These are phyloP conservation scores for Terana coerulea DNA, from an alignment of 768 basidiomycete species.

Conservation along the genomic window DNA sequence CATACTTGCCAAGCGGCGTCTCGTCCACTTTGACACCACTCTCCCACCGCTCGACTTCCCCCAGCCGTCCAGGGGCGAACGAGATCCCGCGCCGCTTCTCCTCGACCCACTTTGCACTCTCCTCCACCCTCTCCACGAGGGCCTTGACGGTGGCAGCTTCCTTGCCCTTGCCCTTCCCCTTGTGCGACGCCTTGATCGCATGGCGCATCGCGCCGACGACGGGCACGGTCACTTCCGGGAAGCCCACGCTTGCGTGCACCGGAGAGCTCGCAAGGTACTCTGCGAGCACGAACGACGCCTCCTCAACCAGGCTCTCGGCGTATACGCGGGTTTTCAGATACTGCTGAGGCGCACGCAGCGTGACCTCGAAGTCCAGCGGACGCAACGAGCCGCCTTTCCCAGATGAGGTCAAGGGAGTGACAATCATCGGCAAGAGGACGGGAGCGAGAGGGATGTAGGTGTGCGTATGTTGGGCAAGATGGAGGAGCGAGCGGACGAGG, in stretches of 20 bases:
- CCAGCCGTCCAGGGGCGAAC: constrained; percentile 72
- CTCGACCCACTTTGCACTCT: constrained; percentile 77
- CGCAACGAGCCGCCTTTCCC: constrained; percentile 84
- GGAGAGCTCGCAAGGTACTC: constrained; percentile 73
- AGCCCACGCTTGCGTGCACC: constrained; percentile 84
- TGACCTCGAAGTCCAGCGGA: constrained; percentile 84
- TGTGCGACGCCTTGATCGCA: constrained; percentile 57
- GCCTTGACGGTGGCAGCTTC: constrained; percentile 64
- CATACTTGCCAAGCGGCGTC: constrained; percentile 77
- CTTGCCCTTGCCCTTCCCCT: constrained; percentile 38
- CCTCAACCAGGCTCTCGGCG: constrained; percentile 78
- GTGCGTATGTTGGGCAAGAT: constrained; percentile 77
- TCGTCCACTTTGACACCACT: constrained; percentile 54
- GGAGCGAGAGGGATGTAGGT: constrained; percentile 87
- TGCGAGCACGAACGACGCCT: constrained; percentile 70
- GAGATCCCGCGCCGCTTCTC: constrained; percentile 60
- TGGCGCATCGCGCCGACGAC: constrained; percentile 69
- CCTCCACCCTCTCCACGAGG: constrained; percentile 84
- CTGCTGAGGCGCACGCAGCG: constrained; percentile 83
- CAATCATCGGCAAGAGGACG: constrained; percentile 82
- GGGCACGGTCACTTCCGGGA: constrained; percentile 89
- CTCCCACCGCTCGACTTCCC: constrained; percentile 75
- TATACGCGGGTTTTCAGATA: constrained; percentile 89
- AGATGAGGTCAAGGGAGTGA: constrained; percentile 63
- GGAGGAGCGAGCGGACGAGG: constrained; percentile 81